These are phyloP conservation scores for Neoboletus subvelutipes DNA, from an alignment of 768 basidiomycete species.

Conservation along the genomic window DNA sequence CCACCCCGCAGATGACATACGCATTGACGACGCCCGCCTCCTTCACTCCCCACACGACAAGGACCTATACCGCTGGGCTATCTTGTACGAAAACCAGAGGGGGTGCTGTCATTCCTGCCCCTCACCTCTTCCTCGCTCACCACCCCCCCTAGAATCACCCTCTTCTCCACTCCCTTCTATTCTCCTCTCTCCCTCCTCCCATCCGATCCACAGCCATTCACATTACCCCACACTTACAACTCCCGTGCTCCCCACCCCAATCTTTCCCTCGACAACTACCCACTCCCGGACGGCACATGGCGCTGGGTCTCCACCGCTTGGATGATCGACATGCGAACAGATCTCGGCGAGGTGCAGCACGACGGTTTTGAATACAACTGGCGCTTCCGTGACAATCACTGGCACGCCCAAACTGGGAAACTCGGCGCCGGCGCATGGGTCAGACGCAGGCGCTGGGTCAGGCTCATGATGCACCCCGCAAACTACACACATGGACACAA, in stretches of 20 bases:
- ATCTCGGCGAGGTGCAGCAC: constrained; percentile 70
- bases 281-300: constrained; percentile 80
- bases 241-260: constrained; percentile 50
- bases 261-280: constrained; percentile 60
- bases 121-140: constrained; percentile 6
- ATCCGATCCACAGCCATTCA: constrained; percentile 72
- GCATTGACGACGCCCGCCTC: constrained; percentile 28
- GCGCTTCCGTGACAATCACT: constrained; percentile 63
- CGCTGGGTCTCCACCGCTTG: constrained; percentile 76
- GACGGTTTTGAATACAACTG: constrained; percentile 90
- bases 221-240: constrained; percentile 45
- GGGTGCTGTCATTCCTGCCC: constrained; percentile 47
- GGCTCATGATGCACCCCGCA: constrained; percentile 77
- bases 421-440: constrained; percentile 72
- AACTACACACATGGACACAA: constrained; percentile 13
- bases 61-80: constrained; percentile 72
- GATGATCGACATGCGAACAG: constrained; percentile 88
- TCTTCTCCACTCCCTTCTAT: constrained; percentile 74
- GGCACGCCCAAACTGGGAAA: constrained; percentile 61
- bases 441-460: constrained; percentile 76
- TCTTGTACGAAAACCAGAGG: constrained; percentile 81
- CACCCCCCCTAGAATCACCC: constrained; percentile 45
- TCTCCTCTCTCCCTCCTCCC: constrained; percentile 69
- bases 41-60: constrained; percentile 32
- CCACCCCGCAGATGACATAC: constrained; percentile 26